Evolutionary conservation across 805 yeast genomes (phyloP), one percentile per base, ranked within the genome.

Genomic region (Wickerhamiella sorbophila): DNA sequence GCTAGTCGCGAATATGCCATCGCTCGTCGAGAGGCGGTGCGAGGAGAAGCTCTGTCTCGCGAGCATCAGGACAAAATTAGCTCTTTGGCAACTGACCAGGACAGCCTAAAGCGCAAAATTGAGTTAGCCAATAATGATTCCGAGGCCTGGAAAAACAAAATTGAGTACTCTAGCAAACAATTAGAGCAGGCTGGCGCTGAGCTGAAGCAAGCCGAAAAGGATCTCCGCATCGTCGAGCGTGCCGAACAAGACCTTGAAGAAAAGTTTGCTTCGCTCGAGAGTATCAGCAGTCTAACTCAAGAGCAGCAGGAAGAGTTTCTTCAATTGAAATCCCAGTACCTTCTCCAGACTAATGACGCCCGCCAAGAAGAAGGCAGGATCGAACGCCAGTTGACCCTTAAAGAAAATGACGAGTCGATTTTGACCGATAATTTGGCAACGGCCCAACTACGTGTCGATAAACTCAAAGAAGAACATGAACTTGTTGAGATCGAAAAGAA

Each of bases 111-210:
- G 14, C 45, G 39, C 20, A 44, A 44, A 15, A 17, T 31, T 3
- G 46, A 39, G 27, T 38, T 49, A 2, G 37, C 45, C 2, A 40
- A 22, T 14, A 39, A 43, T 2, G 54, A 52, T 41, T 38, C 38
- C 26, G 34, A 50, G 16, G 33, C 47, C 18, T 40, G 40, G 1
- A 43, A 35, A 1, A 48, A 51, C 4, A 49, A 52, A 9, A 15
- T 45, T 2, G 42, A 41, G 20, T 39, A 22, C 16, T 52, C 61
- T 1, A 53, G 57, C 39, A 16, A 47, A 4, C 51, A 57, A 35
- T 46, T 64, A 4, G 33, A 38, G 17, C 26, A 36, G 29, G 35
- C 22, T 5, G 24, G 29, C 9, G 35, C 10, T 10, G 38, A 33
- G 12, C 19, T 41, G 16, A 29, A n/a, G 8, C 4, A 15, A 5